Percentiles rank a stretch among this genome's conserved stretches.
Evolutionary conservation across 495 filamentous ascomycete genomes (phyloP).

Genomic region (Penicillium robsamsonii): DNA sequence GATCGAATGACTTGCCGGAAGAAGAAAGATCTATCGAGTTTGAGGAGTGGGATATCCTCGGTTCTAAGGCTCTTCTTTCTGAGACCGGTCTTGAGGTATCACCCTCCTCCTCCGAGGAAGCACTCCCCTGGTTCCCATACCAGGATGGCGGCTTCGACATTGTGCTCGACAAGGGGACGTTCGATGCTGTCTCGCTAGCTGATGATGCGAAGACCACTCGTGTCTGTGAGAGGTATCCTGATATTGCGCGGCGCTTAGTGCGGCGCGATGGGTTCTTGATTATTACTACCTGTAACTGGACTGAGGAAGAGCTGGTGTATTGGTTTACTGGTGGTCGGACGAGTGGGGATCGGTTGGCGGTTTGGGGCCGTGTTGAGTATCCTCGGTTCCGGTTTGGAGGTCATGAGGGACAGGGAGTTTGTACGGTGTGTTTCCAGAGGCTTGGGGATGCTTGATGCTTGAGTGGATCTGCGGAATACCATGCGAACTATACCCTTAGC

Average conservation of each 20-base stretch:
- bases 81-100: conserved; percentile 20
- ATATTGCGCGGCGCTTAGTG: conserved; percentile 61
- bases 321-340: conserved; percentile 61
- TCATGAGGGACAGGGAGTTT: conserved; percentile 79
- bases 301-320: conserved; percentile 73
- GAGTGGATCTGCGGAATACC: neutral
- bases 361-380: conserved; percentile 70
- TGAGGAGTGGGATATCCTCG: conserved; percentile 73
- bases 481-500: neutral
- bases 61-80: conserved; percentile 35
- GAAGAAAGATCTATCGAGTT: conserved; percentile 53
- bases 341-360: conserved; percentile 44
- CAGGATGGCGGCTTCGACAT: conserved; percentile 66
- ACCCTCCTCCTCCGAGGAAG: conserved; percentile 12
- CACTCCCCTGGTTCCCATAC: conserved; percentile 34
- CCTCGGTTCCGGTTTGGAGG: conserved; percentile 84
- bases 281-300: conserved; percentile 98
- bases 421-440: conserved; percentile 69
- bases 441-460: conserved; percentile 16
- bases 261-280: conserved; percentile 69
- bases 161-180: conserved; percentile 94
- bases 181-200: conserved; percentile 83
- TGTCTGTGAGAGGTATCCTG: conserved; percentile 71
- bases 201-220: conserved; percentile 51
- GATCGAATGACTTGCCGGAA: conserved; percentile 10